Evolutionary conservation across 2,329 filamentous ascomycete species (phyloP).

Genomic region (Periconia sp.): DNA sequence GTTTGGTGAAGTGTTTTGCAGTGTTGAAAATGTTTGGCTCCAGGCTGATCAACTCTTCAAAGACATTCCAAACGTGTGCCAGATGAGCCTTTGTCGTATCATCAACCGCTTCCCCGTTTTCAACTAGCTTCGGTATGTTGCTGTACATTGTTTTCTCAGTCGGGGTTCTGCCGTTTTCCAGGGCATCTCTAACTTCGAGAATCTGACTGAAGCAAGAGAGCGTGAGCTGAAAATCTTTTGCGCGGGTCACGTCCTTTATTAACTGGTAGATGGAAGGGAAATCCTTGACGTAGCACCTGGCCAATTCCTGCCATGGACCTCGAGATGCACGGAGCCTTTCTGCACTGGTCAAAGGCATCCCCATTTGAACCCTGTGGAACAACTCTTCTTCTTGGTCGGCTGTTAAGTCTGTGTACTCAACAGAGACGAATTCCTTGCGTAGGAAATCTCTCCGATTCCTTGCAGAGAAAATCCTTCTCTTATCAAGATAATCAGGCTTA

Average conservation of each 20-base stretch:
- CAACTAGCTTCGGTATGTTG: constrained; percentile 26
- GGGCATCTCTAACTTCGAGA: constrained; percentile 35
- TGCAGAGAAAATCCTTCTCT: constrained; percentile 38
- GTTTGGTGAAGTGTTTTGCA: constrained; percentile 29
- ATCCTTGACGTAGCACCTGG: constrained; percentile 46
- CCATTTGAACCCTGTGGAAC: constrained; percentile 52
- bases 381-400: constrained; percentile 51
- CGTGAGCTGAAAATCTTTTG: constrained; percentile 37
- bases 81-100: constrained; percentile 36
- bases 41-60: constrained; percentile 27
- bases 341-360: constrained; percentile 47
- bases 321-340: constrained; percentile 52
- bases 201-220: constrained; percentile 42
- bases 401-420: constrained; percentile 46
- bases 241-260: constrained; percentile 30
- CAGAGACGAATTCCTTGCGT: constrained; percentile 45
- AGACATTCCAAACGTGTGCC: constrained; percentile 34
- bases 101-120: constrained; percentile 27
- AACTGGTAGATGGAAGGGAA: constrained; percentile 42
- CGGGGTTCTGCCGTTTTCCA: constrained; percentile 24
- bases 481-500: constrained; percentile 5
- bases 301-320: constrained; percentile 50
- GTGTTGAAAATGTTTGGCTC: constrained; percentile 32
- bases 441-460: constrained; percentile 42
- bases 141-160: constrained; percentile 21